Conservation (phyloP, 495 filamentous ascomycete genomes). For the Hypoxylon lienhwacheense region DNA sequence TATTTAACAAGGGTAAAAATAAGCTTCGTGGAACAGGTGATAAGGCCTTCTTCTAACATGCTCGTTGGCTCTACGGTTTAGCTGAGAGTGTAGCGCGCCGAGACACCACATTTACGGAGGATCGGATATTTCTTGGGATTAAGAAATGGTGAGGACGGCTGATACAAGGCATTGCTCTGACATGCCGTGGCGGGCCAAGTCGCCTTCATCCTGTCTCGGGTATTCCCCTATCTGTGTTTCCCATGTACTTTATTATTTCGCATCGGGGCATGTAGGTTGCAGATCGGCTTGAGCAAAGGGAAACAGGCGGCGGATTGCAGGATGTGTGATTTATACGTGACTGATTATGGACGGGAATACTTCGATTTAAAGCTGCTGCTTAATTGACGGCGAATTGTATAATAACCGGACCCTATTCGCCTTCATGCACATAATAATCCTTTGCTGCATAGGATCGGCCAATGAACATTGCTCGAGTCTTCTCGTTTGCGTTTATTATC, state of each 20-base stretch:
- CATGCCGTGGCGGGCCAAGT: background rate
- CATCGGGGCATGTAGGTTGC: slow-evolving; percentile 14
- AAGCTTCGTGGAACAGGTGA: slow-evolving; percentile 72
- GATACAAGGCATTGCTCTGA: background rate
- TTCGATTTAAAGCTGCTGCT: slow-evolving; percentile 30
- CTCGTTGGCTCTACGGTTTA: no score
- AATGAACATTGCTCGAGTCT: background rate
- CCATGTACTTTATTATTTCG: slow-evolving; percentile 23
- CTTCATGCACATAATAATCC: slow-evolving; percentile 16
- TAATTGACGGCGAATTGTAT: no score
- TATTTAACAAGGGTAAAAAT: slow-evolving; percentile 84
- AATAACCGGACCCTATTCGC: slow-evolving; percentile 2
- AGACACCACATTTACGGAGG: slow-evolving; percentile 5
- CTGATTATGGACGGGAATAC: slow-evolving; percentile 22
- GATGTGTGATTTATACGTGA: slow-evolving; percentile 20
- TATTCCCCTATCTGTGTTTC: slow-evolving; percentile 11
- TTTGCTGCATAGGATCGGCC: slow-evolving; percentile 1
- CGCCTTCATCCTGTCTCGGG: background rate
- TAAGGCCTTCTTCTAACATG: slow-evolving; percentile 73
- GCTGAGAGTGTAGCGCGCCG: slow-evolving; percentile 16
- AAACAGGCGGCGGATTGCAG: slow-evolving; percentile 1
- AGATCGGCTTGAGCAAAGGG: slow-evolving; percentile 18
- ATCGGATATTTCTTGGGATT: slow-evolving; percentile 18
- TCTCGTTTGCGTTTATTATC: slow-evolving; percentile 10
- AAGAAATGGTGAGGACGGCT: background rate